A percentile compares a stretch with the other conserved stretches of the same genome.
Evolutionary conservation across 2,329 filamentous ascomycete genomes (phyloP).

Genomic region (Phaeosphaeriaceae sp.): DNA sequence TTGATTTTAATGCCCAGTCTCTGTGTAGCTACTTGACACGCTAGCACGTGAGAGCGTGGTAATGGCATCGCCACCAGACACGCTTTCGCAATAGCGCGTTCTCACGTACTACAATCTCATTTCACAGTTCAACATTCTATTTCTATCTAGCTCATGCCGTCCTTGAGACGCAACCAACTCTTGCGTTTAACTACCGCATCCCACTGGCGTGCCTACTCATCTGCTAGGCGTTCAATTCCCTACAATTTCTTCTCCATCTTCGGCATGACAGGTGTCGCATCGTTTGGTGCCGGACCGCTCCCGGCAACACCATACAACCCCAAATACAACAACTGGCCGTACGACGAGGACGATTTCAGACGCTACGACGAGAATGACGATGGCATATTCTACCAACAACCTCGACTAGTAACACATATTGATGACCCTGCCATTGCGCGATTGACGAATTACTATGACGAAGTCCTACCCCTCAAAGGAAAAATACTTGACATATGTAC

Average conservation of each 20-base stretch:
- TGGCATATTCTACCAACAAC: conserved; percentile 48
- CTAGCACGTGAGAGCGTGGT: conserved; percentile 24
- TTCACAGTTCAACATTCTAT: too few species aligned
- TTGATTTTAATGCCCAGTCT: too few species aligned
- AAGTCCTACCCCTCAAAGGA: conserved; percentile 50
- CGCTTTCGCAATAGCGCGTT: conserved; percentile 2
- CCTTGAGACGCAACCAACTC: neutral
- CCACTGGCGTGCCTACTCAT: conserved; percentile 9
- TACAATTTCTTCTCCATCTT: conserved; percentile 22
- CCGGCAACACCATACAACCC: conserved; percentile 21
- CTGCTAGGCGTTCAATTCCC: neutral
- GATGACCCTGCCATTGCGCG: conserved; percentile 57
- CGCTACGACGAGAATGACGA: conserved; percentile 48
- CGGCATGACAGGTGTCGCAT: conserved; percentile 7
- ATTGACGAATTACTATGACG: conserved; percentile 56
- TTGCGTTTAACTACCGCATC: conserved; percentile 2
- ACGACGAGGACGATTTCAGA: conserved; percentile 43
- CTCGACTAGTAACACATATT: conserved; percentile 62
- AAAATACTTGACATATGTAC: conserved; percentile 59
- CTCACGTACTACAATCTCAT: neutral
- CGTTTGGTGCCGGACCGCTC: conserved; percentile 3
- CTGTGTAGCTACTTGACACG: neutral
- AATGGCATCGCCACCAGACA: conserved; percentile 26
- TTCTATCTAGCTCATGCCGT: conserved; percentile 10
- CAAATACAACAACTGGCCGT: conserved; percentile 29